phyloP scores from a whole-genome alignment of 495 filamentous ascomycete genomes.

The Penicillium antarcticum region DNA sequence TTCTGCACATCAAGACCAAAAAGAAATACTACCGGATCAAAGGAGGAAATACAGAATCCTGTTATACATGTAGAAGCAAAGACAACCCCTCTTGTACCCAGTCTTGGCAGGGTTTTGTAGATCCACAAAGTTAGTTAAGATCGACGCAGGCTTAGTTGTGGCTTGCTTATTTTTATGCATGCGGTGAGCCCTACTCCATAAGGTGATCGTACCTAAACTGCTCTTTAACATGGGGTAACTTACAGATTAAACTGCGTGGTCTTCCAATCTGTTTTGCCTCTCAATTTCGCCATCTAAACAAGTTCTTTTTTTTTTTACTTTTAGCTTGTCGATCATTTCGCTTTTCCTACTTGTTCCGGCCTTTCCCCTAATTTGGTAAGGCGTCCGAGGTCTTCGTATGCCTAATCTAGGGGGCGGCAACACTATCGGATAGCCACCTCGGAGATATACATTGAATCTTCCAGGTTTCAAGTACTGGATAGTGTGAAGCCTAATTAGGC shows the following conservation, averaged over 20 bases:
- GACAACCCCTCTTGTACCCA: conserved; percentile 10
- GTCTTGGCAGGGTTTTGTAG: conserved; percentile 8
- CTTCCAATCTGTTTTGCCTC: too few relatives aligned
- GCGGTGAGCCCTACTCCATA: not conserved
- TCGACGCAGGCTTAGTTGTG: conserved; percentile 4
- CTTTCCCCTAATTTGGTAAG: not conserved
- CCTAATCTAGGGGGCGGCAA: too few relatives aligned
- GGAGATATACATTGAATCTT: too few relatives aligned
- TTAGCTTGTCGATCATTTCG: conserved; percentile 6
- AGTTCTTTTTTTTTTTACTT: not conserved
- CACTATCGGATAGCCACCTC: too few relatives aligned
- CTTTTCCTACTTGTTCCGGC: conserved; percentile 2
- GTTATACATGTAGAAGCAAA: not conserved
- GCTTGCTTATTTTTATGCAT: conserved; percentile 3
- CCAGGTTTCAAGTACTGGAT: too few relatives aligned
- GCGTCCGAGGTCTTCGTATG: not conserved
- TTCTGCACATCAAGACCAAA: not conserved
- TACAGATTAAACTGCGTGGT: too few relatives aligned
- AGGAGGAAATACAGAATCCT: not conserved
- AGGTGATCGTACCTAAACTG: too few relatives aligned
- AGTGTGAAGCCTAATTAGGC: too few relatives aligned
- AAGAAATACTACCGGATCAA: not conserved
- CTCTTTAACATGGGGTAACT: too few relatives aligned
- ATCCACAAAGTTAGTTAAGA: conserved; percentile 7
- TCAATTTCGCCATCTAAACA: too few relatives aligned